Evolutionary conservation across 345 rosid species (phyloP), one percentile per base, ranked within the genome.

Genomic region (Eucalyptus coolabah): DNA sequence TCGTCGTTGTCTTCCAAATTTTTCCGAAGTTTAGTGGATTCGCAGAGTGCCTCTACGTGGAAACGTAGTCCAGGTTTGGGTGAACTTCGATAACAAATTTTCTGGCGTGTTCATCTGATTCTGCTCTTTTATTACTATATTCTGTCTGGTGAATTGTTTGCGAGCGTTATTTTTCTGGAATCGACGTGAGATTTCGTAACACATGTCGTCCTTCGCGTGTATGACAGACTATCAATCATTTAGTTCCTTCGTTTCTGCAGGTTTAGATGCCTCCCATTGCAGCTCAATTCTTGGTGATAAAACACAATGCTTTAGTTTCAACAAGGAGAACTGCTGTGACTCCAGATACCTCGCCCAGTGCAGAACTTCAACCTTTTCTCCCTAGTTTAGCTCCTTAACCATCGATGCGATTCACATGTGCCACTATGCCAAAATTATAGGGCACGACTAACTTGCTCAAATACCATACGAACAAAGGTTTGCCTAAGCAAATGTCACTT

Each of bases 331-430:
- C 4, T 50, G 59, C 89, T 72, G 59, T 83, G 83, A 44, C 93
- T 88, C 91, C 91, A 47, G 88, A 72, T 60, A 81, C 88, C 32
- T 90, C 92, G 44, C 91, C 93, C 12, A 83, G 88, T 44, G 83
- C n/a, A 56, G 89, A 87, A 51, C 92, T 91, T 88, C 94, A 92
- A 87, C 95, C 96, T 7, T 91, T 94, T 91, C 94, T 94, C 60
- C 96, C 96, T 87, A 90, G 91, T 92, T 90, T 94, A 42, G 94
- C 96, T 86, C 95, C 95, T 91, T 93, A 94, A 88, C 95, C 92
- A 16, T 88, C 92, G 91, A 90, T 89, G 87, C 92, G 94, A 28
- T 92, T 90, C 87, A 91, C 92, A 51, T 92, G 91, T 56, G 87
- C 60, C 88, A 89, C 92, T 50, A 26, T 90, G 69, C 96, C 96